phyloP scores from a whole-genome alignment of 148 eudicot genomes.

The Gaultheria prostrata region DNA sequence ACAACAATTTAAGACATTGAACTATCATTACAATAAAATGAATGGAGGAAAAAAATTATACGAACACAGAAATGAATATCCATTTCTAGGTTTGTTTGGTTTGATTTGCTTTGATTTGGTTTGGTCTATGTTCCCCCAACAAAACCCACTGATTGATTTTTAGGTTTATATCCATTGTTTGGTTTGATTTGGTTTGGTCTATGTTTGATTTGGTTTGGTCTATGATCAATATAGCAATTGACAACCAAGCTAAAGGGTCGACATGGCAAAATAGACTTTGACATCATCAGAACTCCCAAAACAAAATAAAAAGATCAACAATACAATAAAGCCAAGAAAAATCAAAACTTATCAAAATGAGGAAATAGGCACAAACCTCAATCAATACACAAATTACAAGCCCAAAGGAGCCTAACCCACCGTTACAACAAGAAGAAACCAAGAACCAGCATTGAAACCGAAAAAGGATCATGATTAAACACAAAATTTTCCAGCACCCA shows the following conservation, averaged over 20 bases:
- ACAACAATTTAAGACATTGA: no score
- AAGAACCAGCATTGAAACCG: not conserved
- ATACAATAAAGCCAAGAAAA: not conserved
- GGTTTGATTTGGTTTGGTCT: no score
- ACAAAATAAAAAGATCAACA: not conserved
- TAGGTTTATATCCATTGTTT: no score
- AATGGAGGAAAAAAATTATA: no score
- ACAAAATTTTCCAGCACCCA: not conserved
- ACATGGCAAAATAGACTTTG: not conserved
- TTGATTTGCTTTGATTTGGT: no score
- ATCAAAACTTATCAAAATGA: not conserved
- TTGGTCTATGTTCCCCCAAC: no score
- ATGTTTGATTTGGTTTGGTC: not conserved
- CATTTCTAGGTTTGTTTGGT: no score
- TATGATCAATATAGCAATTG: slow-evolving; percentile 12
- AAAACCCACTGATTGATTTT: no score
- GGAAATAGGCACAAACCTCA: not conserved
- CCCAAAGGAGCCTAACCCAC: not conserved
- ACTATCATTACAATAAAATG: no score
- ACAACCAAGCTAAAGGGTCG: not conserved
- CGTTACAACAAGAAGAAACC: not conserved
- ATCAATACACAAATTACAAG: not conserved
- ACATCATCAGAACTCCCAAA: not conserved
- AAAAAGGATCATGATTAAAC: not conserved
- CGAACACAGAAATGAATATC: no score